A percentile compares a stretch with the other conserved stretches of the same genome.
phyloP scores from a whole-genome alignment of 257 asterid genomes.

The Leptodermis oblonga region DNA sequence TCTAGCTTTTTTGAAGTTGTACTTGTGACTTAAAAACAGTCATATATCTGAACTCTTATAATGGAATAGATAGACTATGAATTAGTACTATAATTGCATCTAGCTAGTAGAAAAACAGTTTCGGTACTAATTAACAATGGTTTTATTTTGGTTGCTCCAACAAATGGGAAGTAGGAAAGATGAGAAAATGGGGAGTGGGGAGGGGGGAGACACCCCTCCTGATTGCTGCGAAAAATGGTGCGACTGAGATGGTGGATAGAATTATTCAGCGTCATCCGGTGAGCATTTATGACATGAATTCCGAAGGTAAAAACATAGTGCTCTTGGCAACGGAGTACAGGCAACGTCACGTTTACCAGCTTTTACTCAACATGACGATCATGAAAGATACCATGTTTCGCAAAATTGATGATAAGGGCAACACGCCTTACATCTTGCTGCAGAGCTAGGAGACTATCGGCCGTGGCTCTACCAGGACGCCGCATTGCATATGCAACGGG shows the following conservation, averaged over 20 bases:
- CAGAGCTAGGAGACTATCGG: neutral
- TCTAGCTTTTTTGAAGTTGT: no score
- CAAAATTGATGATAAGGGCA: neutral
- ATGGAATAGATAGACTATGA: no score
- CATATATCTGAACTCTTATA: no score
- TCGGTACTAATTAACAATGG: no score
- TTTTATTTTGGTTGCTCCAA: no score
- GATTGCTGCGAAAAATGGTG: neutral
- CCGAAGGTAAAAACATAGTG: neutral
- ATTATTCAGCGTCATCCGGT: neutral
- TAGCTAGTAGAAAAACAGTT: no score
- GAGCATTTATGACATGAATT: neutral
- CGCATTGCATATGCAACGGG: neutral
- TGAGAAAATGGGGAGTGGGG: neutral
- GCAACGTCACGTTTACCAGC: neutral
- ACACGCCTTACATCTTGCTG: neutral
- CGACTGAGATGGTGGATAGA: neutral
- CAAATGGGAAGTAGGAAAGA: neutral
- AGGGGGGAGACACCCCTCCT: neutral
- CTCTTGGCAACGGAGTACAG: neutral
- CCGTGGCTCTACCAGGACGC: neutral
- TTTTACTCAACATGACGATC: neutral
- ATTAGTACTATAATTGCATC: no score
- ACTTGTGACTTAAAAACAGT: no score
- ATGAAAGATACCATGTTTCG: neutral